Base-by-base conservation (phyloP, 139 green algal species). In the Chloropicon primus region DNA sequence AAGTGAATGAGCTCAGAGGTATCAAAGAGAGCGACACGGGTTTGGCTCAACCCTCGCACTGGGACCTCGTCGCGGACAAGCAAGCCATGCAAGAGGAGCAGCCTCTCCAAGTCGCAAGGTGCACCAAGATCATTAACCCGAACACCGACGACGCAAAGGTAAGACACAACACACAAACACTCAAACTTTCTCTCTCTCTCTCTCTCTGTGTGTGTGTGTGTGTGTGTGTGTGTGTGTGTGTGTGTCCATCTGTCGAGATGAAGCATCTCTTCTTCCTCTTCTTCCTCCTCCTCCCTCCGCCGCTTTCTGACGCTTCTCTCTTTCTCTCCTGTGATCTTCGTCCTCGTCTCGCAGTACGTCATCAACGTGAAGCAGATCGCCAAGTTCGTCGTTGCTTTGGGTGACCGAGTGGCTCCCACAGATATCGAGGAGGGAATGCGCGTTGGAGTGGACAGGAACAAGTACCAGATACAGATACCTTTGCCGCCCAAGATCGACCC, bases 281-380 rank as follows among this genome's bases (percentile, higher is more conserved):
- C n/a, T n/a, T n/a, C n/a, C 41, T n/a, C 41, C 41, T 62, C 41
- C 41, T 17, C 41, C 41, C 17, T 62, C 17, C 41, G 41, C 5
- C 41, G 41, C 41, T 62, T 62, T 62, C 41, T 62, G 41, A 62
- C 41, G 5, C 17, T 17, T 17, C 17, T 26, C 71, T 26, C 23
- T 74, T 26, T 21, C 23, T 74, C 71, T 21, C 5, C 71, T 5
- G n/a, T n/a, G n/a, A n/a, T n/a, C n/a, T n/a, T n/a, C n/a, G n/a
- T n/a, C n/a, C n/a, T n/a, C 71, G 5, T 21, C 23, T 5, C 71
- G 23, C 97, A 98, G 84, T 99, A 99, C 75, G 87, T 99, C 74
- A 99, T 99, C 86, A 99, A 98, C 82, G 94, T 99, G n/a, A 99
- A 99, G 87, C 96, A 99, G 85, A 99, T 99, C 76, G 96, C 96